phyloP scores from a whole-genome alignment of 2,329 filamentous ascomycete genomes.

The Pyrenochaeta sp. region DNA sequence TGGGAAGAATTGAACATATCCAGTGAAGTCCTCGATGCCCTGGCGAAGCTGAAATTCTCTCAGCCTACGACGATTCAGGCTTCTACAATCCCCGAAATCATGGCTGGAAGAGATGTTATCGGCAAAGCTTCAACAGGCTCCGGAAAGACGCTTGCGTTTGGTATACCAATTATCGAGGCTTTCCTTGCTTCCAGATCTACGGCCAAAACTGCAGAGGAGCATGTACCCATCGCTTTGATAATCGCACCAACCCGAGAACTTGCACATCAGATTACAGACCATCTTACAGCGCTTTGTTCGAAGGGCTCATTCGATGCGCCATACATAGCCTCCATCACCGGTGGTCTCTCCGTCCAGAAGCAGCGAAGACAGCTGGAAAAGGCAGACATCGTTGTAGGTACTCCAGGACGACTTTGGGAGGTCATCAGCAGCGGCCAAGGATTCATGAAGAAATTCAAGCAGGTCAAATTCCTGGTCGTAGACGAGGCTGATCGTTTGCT shows the following conservation, averaged over 20 bases:
- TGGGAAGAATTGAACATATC: constrained; percentile 82
- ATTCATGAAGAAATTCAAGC: constrained; percentile 73
- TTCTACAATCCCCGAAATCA: constrained; percentile 79
- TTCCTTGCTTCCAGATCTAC: constrained; percentile 65
- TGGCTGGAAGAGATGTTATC: constrained; percentile 87
- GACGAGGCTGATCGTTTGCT: constrained; percentile 94
- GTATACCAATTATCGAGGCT: constrained; percentile 87
- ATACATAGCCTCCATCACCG: constrained; percentile 83
- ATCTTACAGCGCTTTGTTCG: constrained; percentile 78
- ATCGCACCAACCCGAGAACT: constrained; percentile 92
- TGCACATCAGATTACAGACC: constrained; percentile 87
- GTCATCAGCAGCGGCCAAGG: constrained; percentile 79
- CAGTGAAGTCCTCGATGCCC: constrained; percentile 71
- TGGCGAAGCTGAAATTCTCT: constrained; percentile 80
- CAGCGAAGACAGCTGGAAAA: constrained; percentile 83
- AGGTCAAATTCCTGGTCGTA: constrained; percentile 82
- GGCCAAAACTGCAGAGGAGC: constrained; percentile 37
- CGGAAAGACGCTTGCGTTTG: constrained; percentile 94
- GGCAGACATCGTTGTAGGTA: constrained; percentile 92
- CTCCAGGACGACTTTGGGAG: constrained; percentile 93
- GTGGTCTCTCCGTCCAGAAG: constrained; percentile 92
- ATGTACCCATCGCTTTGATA: constrained; percentile 69
- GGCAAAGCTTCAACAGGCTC: constrained; percentile 97
- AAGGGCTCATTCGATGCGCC: constrained; percentile 67
- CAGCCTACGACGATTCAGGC: constrained; percentile 84